These are phyloP conservation scores for Ophiostoma himal-ulmi DNA, from an alignment of 2,329 filamentous ascomycete genomes.

Conservation along the genomic window DNA sequence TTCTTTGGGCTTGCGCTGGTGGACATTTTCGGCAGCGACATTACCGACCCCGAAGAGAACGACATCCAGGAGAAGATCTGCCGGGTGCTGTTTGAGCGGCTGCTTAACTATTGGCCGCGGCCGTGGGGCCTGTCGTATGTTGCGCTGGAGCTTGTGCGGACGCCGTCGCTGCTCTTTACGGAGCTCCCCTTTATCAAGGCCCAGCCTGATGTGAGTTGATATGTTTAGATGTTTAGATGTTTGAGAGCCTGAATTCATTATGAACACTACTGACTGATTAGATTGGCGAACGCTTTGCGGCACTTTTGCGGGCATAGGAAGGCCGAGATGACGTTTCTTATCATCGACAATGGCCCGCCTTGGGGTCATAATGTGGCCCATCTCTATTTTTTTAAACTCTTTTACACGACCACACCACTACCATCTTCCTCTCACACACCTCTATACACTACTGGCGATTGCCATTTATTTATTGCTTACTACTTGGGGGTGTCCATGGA, in stretches of 20 bases:
- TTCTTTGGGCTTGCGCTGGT: constrained; percentile 86
- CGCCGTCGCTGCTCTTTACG: constrained; percentile 86
- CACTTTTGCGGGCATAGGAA: constrained; percentile 23
- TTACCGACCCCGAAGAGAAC: constrained; percentile 65
- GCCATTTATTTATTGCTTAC: no score
- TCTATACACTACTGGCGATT: no score
- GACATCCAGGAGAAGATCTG: constrained; percentile 80
- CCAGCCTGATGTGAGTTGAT: constrained; percentile 49
- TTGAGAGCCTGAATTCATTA: no score
- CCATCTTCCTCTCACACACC: no score
- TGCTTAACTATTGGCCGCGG: constrained; percentile 84
- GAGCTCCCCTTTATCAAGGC: constrained; percentile 87
- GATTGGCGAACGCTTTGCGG: constrained; percentile 41
- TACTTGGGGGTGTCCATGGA: not conserved
- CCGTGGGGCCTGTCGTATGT: constrained; percentile 93
- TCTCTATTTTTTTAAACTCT: not conserved
- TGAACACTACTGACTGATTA: constrained; percentile 34
- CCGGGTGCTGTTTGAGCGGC: constrained; percentile 77
- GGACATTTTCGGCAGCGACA: constrained; percentile 75
- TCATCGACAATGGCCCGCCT: not conserved
- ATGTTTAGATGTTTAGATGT: no score
- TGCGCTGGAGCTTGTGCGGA: constrained; percentile 83
- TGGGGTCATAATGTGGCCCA: not conserved
- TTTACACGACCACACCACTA: no score
- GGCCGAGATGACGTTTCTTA: not conserved